Conservation (phyloP, 2,329 filamentous ascomycete species). For the Dactylella cylindrospora region DNA sequence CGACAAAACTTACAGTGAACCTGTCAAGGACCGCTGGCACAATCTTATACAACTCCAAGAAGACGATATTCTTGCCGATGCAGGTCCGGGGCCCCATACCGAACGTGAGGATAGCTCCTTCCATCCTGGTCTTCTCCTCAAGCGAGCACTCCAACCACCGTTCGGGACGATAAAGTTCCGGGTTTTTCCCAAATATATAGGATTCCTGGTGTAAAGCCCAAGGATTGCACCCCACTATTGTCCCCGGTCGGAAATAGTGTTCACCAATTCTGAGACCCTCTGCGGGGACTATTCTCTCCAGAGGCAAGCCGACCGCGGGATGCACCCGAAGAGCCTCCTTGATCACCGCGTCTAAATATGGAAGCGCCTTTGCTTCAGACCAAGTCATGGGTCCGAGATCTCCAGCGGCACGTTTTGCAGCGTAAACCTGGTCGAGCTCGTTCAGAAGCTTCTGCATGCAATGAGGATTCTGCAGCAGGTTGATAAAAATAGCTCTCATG, state of each 20-base stretch:
- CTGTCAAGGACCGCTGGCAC: conserved; percentile 42
- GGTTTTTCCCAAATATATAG: conserved; percentile 54
- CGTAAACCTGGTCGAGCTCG: conserved; percentile 52
- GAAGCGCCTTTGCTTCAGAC: conserved; percentile 56
- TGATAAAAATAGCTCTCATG: conserved; percentile 53
- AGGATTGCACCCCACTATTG: conserved; percentile 54
- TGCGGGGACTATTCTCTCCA: conserved; percentile 70
- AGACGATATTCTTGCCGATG: conserved; percentile 47
- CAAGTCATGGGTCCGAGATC: conserved; percentile 47
- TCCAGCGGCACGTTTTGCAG: conserved; percentile 2
- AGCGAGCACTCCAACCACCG: conserved; percentile 29
- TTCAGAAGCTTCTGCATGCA: conserved; percentile 51
- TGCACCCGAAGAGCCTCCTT: conserved; percentile 77
- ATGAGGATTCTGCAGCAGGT: conserved; percentile 50
- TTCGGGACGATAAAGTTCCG: conserved; percentile 53
- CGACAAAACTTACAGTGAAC: no score
- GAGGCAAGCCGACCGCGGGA: conserved; percentile 69
- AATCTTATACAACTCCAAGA: conserved; percentile 47
- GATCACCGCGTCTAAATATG: conserved; percentile 74
- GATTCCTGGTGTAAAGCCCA: conserved; percentile 55
- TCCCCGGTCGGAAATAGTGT: conserved; percentile 53
- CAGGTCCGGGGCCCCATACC: conserved; percentile 44
- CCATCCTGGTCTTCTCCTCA: conserved; percentile 38
- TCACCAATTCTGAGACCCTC: conserved; percentile 50
- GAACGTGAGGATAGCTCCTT: conserved; percentile 29